Evolutionary conservation across 2,329 filamentous ascomycete genomes (phyloP), one percentile per base, ranked within the genome.

Genomic region (Venturia asperata): DNA sequence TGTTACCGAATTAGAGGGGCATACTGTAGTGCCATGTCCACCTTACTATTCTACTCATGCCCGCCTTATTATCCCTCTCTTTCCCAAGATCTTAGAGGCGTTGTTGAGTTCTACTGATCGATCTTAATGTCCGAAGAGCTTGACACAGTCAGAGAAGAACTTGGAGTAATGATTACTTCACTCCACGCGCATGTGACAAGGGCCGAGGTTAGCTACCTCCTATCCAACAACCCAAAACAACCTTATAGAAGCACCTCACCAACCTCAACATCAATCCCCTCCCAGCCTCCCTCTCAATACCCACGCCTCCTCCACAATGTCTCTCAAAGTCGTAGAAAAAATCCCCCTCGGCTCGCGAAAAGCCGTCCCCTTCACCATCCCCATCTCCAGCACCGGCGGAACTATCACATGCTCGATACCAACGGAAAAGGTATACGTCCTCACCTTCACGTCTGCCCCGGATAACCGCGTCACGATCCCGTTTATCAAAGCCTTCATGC

Each of bases 401-500:
- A 37, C 11, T 27, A 21, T 91, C 67, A 77, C 80, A 67, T 85
- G 84, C 79, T 86, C 85, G 19, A 77, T 82, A 65, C 85, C 87
- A 1, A 74, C 78, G 13, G 79, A 82, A 5, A 72, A 76, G 41
- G 80, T 89, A 72, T 92, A 92, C 75, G 79, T 91, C 24, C 80
- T 92, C 30, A 87, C 87, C 42, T 87, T 89, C 73, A 78, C 78
- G 66, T 87, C 86, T 5, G 85, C 87, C 1, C 84, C 86, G 1
- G 89, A 92, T 77, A 92, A 91, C 77, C 85, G 89, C 52, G 80
- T 91, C 61, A 87, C 85, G 0, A 83, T 85, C 0, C 74, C 80
- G 47, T 87, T 90, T 69, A 86, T 85, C 77, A 78, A 81, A 63
- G 81, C 88, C 19, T 76, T 91, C 52, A 77, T 89, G n/a, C 77